Evolutionary conservation across 1,284 basidiomycete genomes (phyloP), one percentile per base, ranked within the genome.

Genomic region (Puccinia triticina): DNA sequence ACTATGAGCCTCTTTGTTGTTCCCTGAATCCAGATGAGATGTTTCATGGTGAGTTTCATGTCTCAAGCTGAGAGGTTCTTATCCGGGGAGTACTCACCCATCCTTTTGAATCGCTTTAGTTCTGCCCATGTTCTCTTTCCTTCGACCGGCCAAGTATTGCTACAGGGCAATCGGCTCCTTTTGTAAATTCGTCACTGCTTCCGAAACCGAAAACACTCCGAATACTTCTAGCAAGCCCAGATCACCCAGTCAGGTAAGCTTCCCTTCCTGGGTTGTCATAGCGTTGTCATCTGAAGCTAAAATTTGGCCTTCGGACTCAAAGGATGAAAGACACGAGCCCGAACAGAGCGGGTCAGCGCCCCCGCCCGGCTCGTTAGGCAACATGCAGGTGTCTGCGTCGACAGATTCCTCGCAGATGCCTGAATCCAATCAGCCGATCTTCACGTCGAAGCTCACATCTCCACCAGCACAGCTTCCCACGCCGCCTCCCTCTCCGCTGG

Each of bases 61-160:
- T 29, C 55, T 34, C 32, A 78, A 23, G 43, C 10, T 53, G 26
- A n/a, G n/a, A n/a, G n/a, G n/a, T n/a, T n/a, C 32, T 53, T 32
- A 5, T 7, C 2, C 43, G 34, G 29, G 12, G 21, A 21, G 29
- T 23, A 16, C 57, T 40, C 32, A 11, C 14, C 43, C 21, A 23
- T 69, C 26, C 16, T 59, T 78, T 64, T 29, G 34, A 10, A 40
- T 61, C 69, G 89, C 89, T 83, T 89, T 90, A 85, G 88, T 88
- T 59, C 84, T 89, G 10, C 87, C 88, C 5, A 84, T 88, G 43
- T 88, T 89, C 83, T 86, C 88, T 0, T 88, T 88, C 77, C 87
- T 88, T 1, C 86, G 85, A 21, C 86, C 88, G 43, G 87, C 87
- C 37, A 85, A 86, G 76, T 88, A 87, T 82, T 88, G 85, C 55